These are phyloP conservation scores for Lanzia echinophila DNA, from an alignment of 2,329 filamentous ascomycete genomes.

Conservation along the genomic window DNA sequence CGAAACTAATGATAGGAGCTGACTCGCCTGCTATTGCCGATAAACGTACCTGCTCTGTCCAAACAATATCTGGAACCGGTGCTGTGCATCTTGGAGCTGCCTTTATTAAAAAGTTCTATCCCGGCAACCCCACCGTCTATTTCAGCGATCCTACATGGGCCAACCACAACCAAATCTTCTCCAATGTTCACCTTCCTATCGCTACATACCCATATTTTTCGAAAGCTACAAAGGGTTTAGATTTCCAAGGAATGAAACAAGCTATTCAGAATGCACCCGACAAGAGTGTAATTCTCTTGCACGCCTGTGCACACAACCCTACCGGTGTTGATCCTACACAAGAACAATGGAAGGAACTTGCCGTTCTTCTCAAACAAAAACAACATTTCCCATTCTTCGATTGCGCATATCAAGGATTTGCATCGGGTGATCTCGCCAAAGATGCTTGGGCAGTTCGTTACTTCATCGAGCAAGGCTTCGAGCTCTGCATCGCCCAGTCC, in stretches of 20 bases:
- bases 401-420: constrained; percentile 95
- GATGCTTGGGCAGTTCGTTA: constrained; percentile 92
- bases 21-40: constrained; percentile 78
- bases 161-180: constrained; percentile 98
- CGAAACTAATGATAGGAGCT: constrained; percentile 77
- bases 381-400: constrained; percentile 98
- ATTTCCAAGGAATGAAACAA: constrained; percentile 81
- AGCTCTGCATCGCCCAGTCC: constrained; percentile 81
- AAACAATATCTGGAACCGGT: constrained; percentile 96
- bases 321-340: constrained; percentile 92
- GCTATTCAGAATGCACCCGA: constrained; percentile 65
- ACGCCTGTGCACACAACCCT: constrained; percentile 96
- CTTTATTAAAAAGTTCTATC: constrained; percentile 91
- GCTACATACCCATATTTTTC: constrained; percentile 92
- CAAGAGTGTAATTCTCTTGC: constrained; percentile 80
- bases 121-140: constrained; percentile 69
- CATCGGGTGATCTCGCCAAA: constrained; percentile 76
- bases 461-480: constrained; percentile 88
- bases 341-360: constrained; percentile 91
- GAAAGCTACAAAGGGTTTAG: constrained; percentile 79
- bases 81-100: constrained; percentile 89
- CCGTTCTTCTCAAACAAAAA: constrained; percentile 66
- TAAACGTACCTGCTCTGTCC: constrained; percentile 72
- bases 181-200: constrained; percentile 73
- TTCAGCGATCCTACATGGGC: constrained; percentile 95